These are phyloP conservation scores for Boletales sp. DNA, from an alignment of 768 basidiomycete genomes.

Conservation along the genomic window DNA sequence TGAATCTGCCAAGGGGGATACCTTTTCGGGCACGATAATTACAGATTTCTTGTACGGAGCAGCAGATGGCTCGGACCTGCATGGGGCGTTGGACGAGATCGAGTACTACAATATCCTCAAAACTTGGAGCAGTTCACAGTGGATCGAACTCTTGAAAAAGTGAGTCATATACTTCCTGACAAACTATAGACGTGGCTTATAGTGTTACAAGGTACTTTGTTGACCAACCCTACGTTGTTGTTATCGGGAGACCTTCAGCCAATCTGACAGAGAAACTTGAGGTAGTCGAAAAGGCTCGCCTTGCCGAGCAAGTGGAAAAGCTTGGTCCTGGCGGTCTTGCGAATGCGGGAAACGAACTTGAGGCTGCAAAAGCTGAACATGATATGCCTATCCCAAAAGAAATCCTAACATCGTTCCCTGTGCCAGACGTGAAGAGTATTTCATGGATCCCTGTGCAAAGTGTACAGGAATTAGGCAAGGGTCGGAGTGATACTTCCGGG, in stretches of 20 bases:
- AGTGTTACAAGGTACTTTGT: constrained; percentile 65
- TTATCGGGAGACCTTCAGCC: constrained; percentile 88
- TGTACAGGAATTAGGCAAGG: constrained; percentile 57
- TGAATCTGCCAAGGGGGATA: constrained; percentile 80
- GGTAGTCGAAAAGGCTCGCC: constrained; percentile 72
- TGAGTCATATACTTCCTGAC: constrained; percentile 33
- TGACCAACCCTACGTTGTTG: constrained; percentile 65
- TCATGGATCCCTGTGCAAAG: constrained; percentile 85
- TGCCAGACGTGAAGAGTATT: constrained; percentile 87
- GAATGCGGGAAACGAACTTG: constrained; percentile 61
- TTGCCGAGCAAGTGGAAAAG: constrained; percentile 59
- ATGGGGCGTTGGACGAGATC: constrained; percentile 72
- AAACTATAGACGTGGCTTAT: constrained; percentile 5
- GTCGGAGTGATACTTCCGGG: constrained; percentile 33
- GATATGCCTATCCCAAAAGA: constrained; percentile 77
- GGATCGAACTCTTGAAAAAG: constrained; percentile 76
- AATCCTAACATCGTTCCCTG: constrained; percentile 80
- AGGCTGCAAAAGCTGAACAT: constrained; percentile 84
- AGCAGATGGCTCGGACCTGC: constrained; percentile 76
- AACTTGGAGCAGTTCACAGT: constrained; percentile 70
- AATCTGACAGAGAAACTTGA: constrained; percentile 77
- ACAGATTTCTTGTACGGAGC: constrained; percentile 85
- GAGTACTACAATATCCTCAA: constrained; percentile 64
- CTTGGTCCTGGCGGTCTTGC: constrained; percentile 83
- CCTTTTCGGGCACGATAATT: constrained; percentile 72